A percentile compares a stretch with the other conserved stretches of the same genome.
Evolutionary conservation across 1,139 yeast genomes (phyloP).

Genomic region (Saccharomycopsis phalli): DNA sequence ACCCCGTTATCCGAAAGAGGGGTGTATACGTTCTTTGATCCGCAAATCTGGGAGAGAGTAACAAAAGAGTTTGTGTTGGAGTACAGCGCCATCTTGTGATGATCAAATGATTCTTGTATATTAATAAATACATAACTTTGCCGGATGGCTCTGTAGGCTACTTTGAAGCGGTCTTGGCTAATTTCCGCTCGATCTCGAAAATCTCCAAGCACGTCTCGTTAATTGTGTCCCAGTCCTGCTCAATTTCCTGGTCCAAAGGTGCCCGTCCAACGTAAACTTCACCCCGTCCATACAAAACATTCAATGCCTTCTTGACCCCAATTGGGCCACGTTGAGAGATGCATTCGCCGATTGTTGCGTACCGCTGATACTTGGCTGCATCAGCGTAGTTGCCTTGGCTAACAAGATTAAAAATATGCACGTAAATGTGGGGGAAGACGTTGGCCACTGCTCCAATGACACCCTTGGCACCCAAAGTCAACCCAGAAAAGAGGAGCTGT

Average conservation of each 20-base stretch:
- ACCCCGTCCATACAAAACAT: constrained; percentile 32
- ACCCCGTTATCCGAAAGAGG: constrained; percentile 88
- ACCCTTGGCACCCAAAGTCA: constrained; percentile 37
- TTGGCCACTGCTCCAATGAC: constrained; percentile 42
- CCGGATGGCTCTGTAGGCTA: background rate
- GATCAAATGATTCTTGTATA: background rate
- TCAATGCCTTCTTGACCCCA: constrained; percentile 37
- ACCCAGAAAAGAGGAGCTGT: constrained; percentile 37
- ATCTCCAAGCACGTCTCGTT: background rate
- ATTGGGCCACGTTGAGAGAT: constrained; percentile 35
- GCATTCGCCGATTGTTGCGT: constrained; percentile 36
- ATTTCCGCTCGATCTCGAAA: background rate
- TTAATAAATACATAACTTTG: too few relatives aligned
- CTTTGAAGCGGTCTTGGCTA: too few relatives aligned
- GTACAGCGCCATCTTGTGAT: constrained; percentile 42
- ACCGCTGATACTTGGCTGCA: constrained; percentile 34
- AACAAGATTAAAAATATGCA: constrained; percentile 28
- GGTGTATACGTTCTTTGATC: constrained; percentile 93
- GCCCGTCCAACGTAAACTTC: constrained; percentile 29
- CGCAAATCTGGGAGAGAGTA: constrained; percentile 92
- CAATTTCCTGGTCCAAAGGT: constrained; percentile 26
- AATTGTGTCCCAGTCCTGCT: background rate
- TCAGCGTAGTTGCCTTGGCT: constrained; percentile 30
- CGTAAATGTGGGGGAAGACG: constrained; percentile 39
- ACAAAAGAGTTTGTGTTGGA: constrained; percentile 72